phyloP scores from a whole-genome alignment of 2,329 filamentous ascomycete species.

The Polychaeton citri region DNA sequence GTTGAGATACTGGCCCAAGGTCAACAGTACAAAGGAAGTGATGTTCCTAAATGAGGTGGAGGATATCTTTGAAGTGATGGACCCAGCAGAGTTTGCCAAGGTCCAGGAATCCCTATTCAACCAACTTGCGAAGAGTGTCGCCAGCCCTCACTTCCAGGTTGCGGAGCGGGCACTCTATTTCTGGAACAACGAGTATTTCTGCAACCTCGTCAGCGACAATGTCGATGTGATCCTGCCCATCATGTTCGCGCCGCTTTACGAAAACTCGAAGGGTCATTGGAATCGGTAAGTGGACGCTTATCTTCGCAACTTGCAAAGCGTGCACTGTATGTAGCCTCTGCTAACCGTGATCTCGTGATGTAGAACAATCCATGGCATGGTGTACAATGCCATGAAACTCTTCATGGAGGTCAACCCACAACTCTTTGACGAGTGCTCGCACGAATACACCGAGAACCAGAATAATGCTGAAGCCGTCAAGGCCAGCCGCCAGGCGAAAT shows the following conservation, averaged over 20 bases:
- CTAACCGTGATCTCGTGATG: slow-evolving; percentile 13
- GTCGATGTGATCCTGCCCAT: slow-evolving; percentile 97
- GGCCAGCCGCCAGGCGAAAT: slow-evolving; percentile 68
- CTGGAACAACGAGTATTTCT: slow-evolving; percentile 99
- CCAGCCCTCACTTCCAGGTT: slow-evolving; percentile 97
- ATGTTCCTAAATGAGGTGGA: slow-evolving; percentile 99
- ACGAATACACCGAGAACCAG: slow-evolving; percentile 94
- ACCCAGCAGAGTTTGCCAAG: slow-evolving; percentile 95
- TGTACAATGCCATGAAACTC: slow-evolving; percentile 98
- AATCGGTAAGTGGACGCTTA: slow-evolving; percentile 72
- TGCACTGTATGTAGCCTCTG: too few species aligned
- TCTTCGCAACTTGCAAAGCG: too few species aligned
- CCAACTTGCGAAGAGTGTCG: slow-evolving; percentile 92
- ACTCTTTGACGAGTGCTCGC: slow-evolving; percentile 95
- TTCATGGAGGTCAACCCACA: slow-evolving; percentile 99
- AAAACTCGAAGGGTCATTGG: slow-evolving; percentile 99
- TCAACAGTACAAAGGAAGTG: slow-evolving; percentile 98
- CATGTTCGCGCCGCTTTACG: slow-evolving; percentile 97
- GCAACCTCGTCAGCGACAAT: slow-evolving; percentile 96
- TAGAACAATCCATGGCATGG: slow-evolving; percentile 98
- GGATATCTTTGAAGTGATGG: slow-evolving; percentile 99
- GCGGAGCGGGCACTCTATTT: slow-evolving; percentile 96
- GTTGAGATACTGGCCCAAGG: slow-evolving; percentile 95
- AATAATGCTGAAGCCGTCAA: slow-evolving; percentile 81
- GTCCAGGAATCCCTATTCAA: slow-evolving; percentile 97